Percentiles rank a stretch among this genome's conserved stretches.
Conservation (phyloP, 345 rosid genomes). For the Ceriops decandra region DNA sequence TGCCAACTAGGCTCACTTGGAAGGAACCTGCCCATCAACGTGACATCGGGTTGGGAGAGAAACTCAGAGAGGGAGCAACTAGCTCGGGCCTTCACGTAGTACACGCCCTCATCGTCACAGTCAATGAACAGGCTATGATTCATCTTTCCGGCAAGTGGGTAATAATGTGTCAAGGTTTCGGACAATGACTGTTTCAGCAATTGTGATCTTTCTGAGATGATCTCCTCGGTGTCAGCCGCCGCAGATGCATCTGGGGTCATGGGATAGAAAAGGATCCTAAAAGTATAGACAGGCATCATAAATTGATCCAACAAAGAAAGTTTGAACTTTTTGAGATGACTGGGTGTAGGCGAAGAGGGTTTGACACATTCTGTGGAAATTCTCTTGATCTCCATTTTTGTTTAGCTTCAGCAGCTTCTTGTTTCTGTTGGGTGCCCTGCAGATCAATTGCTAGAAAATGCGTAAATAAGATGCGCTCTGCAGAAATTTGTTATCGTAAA, state of each 20-base stretch:
- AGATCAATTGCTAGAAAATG: too few relatives aligned
- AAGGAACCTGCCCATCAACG: slow-evolving; percentile 11
- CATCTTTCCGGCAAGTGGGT: slow-evolving; percentile 15
- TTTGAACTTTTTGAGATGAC: slow-evolving; percentile 3
- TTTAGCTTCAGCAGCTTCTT: too few relatives aligned
- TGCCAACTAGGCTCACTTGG: not conserved
- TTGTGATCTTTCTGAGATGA: not conserved
- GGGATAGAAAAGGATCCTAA: slow-evolving; percentile 7
- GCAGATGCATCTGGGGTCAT: not conserved
- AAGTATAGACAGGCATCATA: not conserved
- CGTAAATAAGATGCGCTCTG: too few relatives aligned
- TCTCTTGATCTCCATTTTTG: slow-evolving; percentile 10
- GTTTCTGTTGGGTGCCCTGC: too few relatives aligned
- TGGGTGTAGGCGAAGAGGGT: slow-evolving; percentile 15
- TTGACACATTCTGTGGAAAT: not conserved
- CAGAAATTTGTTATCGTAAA: too few relatives aligned
- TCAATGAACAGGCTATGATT: slow-evolving; percentile 8
- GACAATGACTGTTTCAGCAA: slow-evolving; percentile 15
- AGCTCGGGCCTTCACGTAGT: slow-evolving; percentile 9
- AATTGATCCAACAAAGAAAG: slow-evolving; percentile 15
- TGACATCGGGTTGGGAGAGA: slow-evolving; percentile 12
- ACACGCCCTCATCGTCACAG: slow-evolving; percentile 11
- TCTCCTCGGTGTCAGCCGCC: not conserved
- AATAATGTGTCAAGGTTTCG: slow-evolving; percentile 5
- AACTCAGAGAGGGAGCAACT: not conserved